These are phyloP conservation scores for Candida xiaguanensis DNA, from an alignment of 805 yeast species.

Conservation along the genomic window DNA sequence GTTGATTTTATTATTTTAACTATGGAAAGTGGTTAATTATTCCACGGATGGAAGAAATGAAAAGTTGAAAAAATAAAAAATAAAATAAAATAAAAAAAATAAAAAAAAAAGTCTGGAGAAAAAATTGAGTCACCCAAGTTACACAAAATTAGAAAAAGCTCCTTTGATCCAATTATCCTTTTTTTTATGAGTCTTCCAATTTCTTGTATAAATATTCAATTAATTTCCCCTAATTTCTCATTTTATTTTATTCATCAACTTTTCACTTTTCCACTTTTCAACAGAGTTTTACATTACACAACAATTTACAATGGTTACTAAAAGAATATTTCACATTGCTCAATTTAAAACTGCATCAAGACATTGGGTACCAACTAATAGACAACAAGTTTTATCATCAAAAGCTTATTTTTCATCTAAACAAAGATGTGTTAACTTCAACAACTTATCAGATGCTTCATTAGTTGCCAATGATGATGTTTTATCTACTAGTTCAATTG, in stretches of 20 bases:
- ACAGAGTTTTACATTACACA: not conserved
- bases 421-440: conserved; percentile 33
- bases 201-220: conserved; percentile 3
- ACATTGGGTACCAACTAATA: conserved; percentile 34
- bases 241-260: not conserved
- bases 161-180: conserved; percentile 5
- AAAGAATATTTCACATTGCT: conserved; percentile 30
- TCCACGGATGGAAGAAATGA: conserved; percentile 1
- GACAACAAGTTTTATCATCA: conserved; percentile 1
- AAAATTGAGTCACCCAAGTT: conserved; percentile 4
- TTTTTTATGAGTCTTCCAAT: not conserved
- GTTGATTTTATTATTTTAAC: too few relatives aligned
- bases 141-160: not conserved
- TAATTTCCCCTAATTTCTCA: conserved; percentile 1
- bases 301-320: conserved; percentile 17
- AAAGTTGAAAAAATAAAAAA: not conserved
- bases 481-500: not conserved
- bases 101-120: conserved; percentile 3
- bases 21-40: not conserved
- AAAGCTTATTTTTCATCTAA: conserved; percentile 26
- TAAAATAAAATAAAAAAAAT: not conserved
- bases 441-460: conserved; percentile 25
- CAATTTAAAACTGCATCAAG: conserved; percentile 40
- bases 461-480: conserved; percentile 34
- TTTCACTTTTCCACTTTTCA: not conserved